These are phyloP conservation scores for Neurospora sp. DNA, from an alignment of 495 filamentous ascomycete species.

Conservation along the genomic window DNA sequence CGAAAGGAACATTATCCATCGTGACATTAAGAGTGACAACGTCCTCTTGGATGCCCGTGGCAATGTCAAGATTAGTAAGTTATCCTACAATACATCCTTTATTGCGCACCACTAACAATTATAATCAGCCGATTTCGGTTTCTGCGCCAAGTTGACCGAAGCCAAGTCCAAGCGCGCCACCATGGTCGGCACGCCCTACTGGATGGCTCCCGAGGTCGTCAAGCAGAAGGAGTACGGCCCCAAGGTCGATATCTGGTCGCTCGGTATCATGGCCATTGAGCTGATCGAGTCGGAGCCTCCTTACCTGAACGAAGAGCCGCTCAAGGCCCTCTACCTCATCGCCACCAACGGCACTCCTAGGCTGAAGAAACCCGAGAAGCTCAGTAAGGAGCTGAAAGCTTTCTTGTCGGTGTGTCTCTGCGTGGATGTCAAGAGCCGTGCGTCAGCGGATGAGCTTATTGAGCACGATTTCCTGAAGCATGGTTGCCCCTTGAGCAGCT, in stretches of 20 bases:
- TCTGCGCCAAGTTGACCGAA: constrained; percentile 97
- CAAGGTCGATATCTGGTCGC: constrained; percentile 98
- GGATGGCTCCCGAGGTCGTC: constrained; percentile 99
- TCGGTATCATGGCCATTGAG: constrained; percentile 99
- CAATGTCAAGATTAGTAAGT: constrained; percentile 95
- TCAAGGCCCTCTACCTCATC: constrained; percentile 94
- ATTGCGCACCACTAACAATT: constrained; percentile 21
- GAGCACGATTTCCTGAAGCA: constrained; percentile 68
- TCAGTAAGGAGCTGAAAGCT: constrained; percentile 91
- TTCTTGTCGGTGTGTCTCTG: constrained; percentile 94
- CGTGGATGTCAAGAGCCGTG: constrained; percentile 90
- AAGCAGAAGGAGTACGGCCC: constrained; percentile 98
- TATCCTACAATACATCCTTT: not conserved
- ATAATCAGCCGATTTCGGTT: constrained; percentile 81
- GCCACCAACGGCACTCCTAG: constrained; percentile 95
- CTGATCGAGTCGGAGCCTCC: constrained; percentile 99
- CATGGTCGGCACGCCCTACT: constrained; percentile 98
- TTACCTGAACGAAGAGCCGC: constrained; percentile 93
- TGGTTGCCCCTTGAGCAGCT: constrained; percentile 67
- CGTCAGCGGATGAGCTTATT: constrained; percentile 79
- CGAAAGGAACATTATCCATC: constrained; percentile 92
- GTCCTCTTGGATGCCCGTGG: constrained; percentile 87
- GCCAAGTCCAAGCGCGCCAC: constrained; percentile 94
- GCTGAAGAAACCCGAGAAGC: constrained; percentile 93
- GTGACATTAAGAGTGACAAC: constrained; percentile 98